A percentile compares a stretch with the other conserved stretches of the same genome.
phyloP scores from a whole-genome alignment of 495 filamentous ascomycete genomes.

The Aspergillus bertholletiae region DNA sequence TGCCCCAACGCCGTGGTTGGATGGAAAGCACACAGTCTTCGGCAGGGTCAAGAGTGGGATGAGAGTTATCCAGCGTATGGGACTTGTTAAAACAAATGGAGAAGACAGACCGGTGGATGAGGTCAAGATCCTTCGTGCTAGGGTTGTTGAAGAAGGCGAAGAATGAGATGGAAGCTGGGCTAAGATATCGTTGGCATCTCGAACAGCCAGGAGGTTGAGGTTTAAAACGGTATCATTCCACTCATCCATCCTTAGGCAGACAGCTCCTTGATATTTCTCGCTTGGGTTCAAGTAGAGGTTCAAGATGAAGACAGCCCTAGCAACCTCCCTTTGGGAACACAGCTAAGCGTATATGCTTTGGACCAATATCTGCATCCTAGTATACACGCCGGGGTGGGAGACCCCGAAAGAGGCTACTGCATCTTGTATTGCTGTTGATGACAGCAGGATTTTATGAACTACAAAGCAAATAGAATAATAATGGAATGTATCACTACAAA shows the following conservation, averaged over 20 bases:
- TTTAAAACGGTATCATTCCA: neutral
- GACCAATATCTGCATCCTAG: neutral
- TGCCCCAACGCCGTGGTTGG: constrained; percentile 93
- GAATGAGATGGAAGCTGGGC: constrained; percentile 27
- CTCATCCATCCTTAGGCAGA: neutral
- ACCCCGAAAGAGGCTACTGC: neutral
- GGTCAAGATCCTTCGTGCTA: constrained; percentile 74
- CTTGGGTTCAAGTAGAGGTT: neutral
- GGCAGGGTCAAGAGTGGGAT: constrained; percentile 86
- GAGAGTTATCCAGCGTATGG: constrained; percentile 81
- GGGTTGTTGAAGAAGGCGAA: constrained; percentile 56
- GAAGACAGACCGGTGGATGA: constrained; percentile 81
- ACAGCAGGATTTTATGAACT: neutral
- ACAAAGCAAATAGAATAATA: constrained; percentile 12
- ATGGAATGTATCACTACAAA: constrained; percentile 53
- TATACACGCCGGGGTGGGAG: neutral
- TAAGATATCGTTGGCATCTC: neutral
- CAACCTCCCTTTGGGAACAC: neutral
- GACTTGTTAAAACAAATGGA: constrained; percentile 76
- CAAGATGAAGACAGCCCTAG: neutral
- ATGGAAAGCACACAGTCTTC: constrained; percentile 98
- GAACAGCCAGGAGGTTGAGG: neutral
- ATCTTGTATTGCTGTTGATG: neutral
- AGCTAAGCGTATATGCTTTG: neutral
- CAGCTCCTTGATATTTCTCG: neutral